Base-by-base conservation (phyloP, 345 rosid species). In the Salix koriyanagi region DNA sequence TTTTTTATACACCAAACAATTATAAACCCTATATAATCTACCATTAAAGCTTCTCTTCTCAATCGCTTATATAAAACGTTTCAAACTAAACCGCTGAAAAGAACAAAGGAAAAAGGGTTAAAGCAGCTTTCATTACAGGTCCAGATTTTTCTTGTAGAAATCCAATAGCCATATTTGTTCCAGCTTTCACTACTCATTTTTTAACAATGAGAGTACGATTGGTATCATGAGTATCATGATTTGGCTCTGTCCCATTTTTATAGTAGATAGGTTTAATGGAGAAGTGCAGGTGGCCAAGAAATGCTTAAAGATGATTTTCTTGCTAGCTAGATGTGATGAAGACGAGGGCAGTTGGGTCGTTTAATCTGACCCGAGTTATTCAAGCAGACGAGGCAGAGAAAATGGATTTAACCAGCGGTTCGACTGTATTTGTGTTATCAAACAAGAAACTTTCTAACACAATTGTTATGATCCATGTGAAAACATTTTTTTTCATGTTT, bases 341-440 rank as follows among this genome's bases (percentile, higher is more conserved):
- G 80, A 81, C 89, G 4, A 92, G 7, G 96, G 93, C 13, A 88
- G 97, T 69, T 90, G 89, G 37, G 37, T 36, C 87, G 70, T 93
- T 46, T 87, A 92, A 86, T 91, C 73, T 67, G 97, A 93, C 25
- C 25, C 70, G 71, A 21, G 90, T 93, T n/a, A 80, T 93, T 16
- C 79, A 83, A 44, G 72, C 46, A 4, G 85, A 85, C 6, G 86
- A 80, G 8, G 96, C 88, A 8, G 83, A 81, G 62, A 2, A 8
- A 69, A 65, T 37, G 52, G 68, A 18, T 10, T 67, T 7, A n/a
- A 30, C 1, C 26, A 41, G n/a, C 4, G 39, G 42, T 0, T 77
- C 41, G n/a, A 16, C 68, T 30, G 70, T 25, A 36, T 82, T 77
- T 16, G 52, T 85, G 34, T 60, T 92, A 65, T 92, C 96, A 0